Percentiles rank a stretch among this genome's conserved stretches.
phyloP scores from a whole-genome alignment of 2,329 filamentous ascomycete genomes.

The Cytospora piceae region DNA sequence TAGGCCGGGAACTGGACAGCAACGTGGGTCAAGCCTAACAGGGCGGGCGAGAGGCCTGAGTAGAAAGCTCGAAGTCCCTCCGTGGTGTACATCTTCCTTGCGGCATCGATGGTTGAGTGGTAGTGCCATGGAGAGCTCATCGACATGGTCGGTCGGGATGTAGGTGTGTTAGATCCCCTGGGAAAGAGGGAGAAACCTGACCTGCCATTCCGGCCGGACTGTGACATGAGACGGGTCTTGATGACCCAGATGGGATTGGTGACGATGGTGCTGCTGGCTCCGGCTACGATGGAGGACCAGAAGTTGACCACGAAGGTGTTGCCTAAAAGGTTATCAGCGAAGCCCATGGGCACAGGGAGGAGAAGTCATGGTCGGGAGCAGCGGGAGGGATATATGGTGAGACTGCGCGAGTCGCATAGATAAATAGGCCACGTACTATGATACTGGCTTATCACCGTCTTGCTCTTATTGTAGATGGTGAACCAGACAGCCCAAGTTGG shows the following conservation, averaged over 20 bases:
- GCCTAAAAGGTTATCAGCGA: slow-evolving; percentile 49
- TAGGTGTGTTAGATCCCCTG: slow-evolving; percentile 57
- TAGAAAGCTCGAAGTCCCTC: slow-evolving; percentile 94
- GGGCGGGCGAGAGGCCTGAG: slow-evolving; percentile 87
- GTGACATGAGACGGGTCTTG: slow-evolving; percentile 97
- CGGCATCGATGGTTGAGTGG: slow-evolving; percentile 84
- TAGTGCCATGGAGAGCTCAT: slow-evolving; percentile 81
- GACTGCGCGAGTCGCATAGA: neutral
- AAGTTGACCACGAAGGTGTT: slow-evolving; percentile 80
- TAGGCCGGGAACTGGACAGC: slow-evolving; percentile 97
- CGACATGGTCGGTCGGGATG: slow-evolving; percentile 58
- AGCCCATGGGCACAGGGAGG: slow-evolving; percentile 27
- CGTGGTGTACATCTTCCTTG: slow-evolving; percentile 90
- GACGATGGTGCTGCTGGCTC: slow-evolving; percentile 87
- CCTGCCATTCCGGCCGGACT: slow-evolving; percentile 58
- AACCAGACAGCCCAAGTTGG: slow-evolving; percentile 99
- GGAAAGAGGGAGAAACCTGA: slow-evolving; percentile 51
- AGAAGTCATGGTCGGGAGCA: neutral
- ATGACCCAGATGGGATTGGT: slow-evolving; percentile 99
- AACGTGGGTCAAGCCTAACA: slow-evolving; percentile 91
- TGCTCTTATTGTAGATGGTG: slow-evolving; percentile 91
- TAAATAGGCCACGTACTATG: slow-evolving; percentile 55
- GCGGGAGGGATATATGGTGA: neutral
- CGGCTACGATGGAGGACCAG: slow-evolving; percentile 88
- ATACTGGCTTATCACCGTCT: slow-evolving; percentile 70